Conservation (phyloP, 495 filamentous ascomycete species). For the Xylaria bambusicola region DNA sequence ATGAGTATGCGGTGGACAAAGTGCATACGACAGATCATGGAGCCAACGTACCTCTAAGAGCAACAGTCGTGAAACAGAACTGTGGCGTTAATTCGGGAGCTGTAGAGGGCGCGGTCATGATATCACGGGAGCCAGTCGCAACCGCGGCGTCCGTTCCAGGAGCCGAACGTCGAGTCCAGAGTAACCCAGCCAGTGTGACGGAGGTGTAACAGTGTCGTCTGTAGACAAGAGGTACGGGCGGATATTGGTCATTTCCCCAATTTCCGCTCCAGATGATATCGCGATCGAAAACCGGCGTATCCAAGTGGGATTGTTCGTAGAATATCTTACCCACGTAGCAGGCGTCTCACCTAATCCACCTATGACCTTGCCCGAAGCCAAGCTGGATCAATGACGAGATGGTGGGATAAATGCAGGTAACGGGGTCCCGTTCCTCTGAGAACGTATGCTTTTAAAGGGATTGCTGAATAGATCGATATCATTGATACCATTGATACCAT, state of each 20-base stretch:
- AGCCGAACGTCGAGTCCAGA: constrained; percentile 50
- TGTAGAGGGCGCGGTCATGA: constrained; percentile 64
- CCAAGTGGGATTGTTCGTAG: no score
- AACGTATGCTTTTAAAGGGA: no score
- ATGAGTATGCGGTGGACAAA: constrained; percentile 2
- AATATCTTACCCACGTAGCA: no score
- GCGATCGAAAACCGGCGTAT: background rate
- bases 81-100: constrained; percentile 74
- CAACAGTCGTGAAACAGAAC: constrained; percentile 88
- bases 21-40: no score
- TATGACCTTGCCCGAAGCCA: no score
- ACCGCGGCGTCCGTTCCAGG: constrained; percentile 38
- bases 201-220: constrained; percentile 15
- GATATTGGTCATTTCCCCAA: background rate
- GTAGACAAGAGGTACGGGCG: constrained; percentile 1
- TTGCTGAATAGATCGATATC: no score
- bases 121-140: constrained; percentile 29
- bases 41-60: constrained; percentile 70
- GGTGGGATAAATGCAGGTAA: background rate
- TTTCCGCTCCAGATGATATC: background rate
- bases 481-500: no score
- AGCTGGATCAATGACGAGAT: background rate
- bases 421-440: no score
- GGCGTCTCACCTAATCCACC: no score
- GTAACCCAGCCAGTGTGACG: constrained; percentile 48